These are phyloP conservation scores for Hypoxylon crocopeplum DNA, from an alignment of 495 filamentous ascomycete genomes.

Conservation along the genomic window DNA sequence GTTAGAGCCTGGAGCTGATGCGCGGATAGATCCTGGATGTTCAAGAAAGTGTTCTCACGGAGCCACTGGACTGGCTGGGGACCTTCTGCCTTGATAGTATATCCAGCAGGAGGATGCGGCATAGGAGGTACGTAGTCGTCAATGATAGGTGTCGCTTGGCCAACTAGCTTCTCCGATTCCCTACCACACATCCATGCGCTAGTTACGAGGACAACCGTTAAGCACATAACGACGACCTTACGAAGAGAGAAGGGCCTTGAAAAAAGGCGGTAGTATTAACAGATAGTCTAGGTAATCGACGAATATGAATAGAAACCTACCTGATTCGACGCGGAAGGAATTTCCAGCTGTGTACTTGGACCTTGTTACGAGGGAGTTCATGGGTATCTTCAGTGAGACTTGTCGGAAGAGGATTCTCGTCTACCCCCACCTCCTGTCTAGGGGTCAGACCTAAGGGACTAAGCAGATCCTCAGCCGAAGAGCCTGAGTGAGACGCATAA, in stretches of 20 bases:
- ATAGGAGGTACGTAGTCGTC: slow-evolving; percentile 35
- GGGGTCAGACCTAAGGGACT: slow-evolving; percentile 5
- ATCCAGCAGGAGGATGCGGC: slow-evolving; percentile 16
- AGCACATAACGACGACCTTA: slow-evolving; percentile 20
- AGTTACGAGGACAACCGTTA: slow-evolving; percentile 20
- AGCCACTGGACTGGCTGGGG: slow-evolving; percentile 34
- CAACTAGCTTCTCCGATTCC: slow-evolving; percentile 8
- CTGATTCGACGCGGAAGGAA: slow-evolving; percentile 20
- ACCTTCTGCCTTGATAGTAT: slow-evolving; percentile 1
- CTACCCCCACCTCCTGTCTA: slow-evolving; percentile 7
- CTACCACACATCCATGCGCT: slow-evolving; percentile 26
- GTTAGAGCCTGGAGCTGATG: slow-evolving; percentile 23
- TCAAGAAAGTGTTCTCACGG: slow-evolving; percentile 29
- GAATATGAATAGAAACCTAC: slow-evolving; percentile 6
- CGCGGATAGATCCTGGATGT: slow-evolving; percentile 15
- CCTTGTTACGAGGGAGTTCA: slow-evolving; percentile 8
- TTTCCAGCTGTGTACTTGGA: slow-evolving; percentile 6
- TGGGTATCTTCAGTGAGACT: background rate
- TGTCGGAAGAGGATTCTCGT: background rate
- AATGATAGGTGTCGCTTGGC: slow-evolving; percentile 5
- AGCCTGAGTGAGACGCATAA: slow-evolving; percentile 22
- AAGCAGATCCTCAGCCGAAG: slow-evolving; percentile 22
- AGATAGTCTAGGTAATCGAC: background rate
- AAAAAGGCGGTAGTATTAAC: slow-evolving; percentile 31
- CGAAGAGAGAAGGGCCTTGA: slow-evolving; percentile 31